phyloP scores from a whole-genome alignment of 495 filamentous ascomycete genomes.

The Podospora pseudopauciseta region DNA sequence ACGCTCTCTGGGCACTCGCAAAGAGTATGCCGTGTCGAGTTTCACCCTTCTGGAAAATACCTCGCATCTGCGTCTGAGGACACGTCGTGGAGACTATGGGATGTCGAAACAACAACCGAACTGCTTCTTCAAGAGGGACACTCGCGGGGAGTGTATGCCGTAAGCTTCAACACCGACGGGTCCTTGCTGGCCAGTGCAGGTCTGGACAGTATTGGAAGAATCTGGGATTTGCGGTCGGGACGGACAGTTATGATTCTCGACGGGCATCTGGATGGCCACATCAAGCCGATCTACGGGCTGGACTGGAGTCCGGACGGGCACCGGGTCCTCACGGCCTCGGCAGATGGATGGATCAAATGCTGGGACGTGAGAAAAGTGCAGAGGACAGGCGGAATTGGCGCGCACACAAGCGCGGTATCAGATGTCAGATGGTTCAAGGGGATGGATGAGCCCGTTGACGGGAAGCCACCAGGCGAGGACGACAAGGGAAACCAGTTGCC shows the following conservation, averaged over 20 bases:
- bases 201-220: constrained; percentile 86
- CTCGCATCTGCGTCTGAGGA: constrained; percentile 93
- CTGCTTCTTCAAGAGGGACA: constrained; percentile 92
- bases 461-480: constrained; percentile 54
- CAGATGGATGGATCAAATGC: constrained; percentile 93
- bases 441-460: constrained; percentile 57
- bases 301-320: constrained; percentile 92
- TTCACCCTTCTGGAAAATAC: constrained; percentile 88
- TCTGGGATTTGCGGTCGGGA: constrained; percentile 96
- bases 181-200: constrained; percentile 87
- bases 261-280: constrained; percentile 75
- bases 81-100: constrained; percentile 97
- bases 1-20: constrained; percentile 83
- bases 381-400: constrained; percentile 77
- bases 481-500: constrained; percentile 59
- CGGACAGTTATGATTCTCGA: constrained; percentile 95
- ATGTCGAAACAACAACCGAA: constrained; percentile 78
- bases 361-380: constrained; percentile 93
- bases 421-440: constrained; percentile 95
- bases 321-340: constrained; percentile 82
- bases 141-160: constrained; percentile 82
- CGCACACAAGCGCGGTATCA: constrained; percentile 86
- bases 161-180: constrained; percentile 86
- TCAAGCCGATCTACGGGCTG: constrained; percentile 85
- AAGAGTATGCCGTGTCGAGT: constrained; percentile 86